These are phyloP conservation scores for Gossypium trilobum DNA, from an alignment of 441 rosid species.

Conservation along the genomic window DNA sequence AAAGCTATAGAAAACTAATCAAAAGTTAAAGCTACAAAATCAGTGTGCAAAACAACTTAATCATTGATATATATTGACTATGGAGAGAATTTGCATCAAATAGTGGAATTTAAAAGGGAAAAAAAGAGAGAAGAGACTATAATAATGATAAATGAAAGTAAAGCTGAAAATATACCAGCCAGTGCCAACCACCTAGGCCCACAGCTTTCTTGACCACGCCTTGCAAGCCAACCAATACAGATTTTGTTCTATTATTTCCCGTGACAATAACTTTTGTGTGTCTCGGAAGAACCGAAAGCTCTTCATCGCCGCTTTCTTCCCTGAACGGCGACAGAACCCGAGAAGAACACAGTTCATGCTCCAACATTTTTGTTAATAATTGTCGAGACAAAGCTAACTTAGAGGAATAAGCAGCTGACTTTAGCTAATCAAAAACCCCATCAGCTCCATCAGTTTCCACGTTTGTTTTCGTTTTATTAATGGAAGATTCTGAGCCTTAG, in stretches of 20 bases:
- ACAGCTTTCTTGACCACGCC: conserved; percentile 84
- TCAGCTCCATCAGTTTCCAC: not conserved
- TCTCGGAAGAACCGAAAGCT: conserved; percentile 65
- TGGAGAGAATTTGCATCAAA: not conserved
- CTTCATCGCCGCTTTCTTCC: conserved; percentile 29
- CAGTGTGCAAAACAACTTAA: not conserved
- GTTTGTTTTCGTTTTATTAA: not conserved
- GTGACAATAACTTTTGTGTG: conserved; percentile 73
- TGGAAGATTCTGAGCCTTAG: not conserved
- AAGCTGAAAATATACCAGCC: conserved; percentile 47
- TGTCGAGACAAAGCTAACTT: not conserved
- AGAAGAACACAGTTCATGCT: conserved; percentile 42
- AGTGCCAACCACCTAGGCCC: conserved; percentile 88
- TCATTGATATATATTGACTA: not conserved
- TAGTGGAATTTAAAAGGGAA: not conserved
- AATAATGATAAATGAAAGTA: not conserved
- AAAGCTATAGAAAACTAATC: not conserved
- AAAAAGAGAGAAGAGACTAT: not conserved
- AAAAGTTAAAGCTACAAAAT: not conserved
- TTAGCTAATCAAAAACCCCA: not conserved
- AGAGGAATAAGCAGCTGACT: not conserved
- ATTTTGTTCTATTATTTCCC: conserved; percentile 72
- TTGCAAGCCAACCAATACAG: conserved; percentile 69
- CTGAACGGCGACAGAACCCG: conserved; percentile 47
- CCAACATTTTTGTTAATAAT: conserved; percentile 33